Evolutionary conservation across 2,329 filamentous ascomycete genomes (phyloP).

Genomic region (Monosporascus sp.): DNA sequence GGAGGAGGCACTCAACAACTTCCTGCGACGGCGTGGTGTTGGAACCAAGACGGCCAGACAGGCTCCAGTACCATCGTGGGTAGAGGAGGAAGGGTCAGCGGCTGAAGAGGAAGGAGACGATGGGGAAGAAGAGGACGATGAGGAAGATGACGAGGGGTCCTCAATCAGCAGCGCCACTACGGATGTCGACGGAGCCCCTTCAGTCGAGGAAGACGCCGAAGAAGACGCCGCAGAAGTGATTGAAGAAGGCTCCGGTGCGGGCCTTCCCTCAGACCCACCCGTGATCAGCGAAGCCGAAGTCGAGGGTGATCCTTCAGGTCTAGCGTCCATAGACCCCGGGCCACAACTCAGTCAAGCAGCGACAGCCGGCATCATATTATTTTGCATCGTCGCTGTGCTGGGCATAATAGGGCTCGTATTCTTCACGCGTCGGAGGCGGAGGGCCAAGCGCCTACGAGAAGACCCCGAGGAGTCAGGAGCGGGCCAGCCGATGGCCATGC

Average conservation of each 20-base stretch:
- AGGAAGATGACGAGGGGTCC: constrained; percentile 6
- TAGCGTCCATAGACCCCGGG: constrained; percentile 7
- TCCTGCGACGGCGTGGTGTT: constrained; percentile 12
- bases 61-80: background rate
- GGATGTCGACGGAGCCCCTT: background rate
- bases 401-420: constrained; percentile 7
- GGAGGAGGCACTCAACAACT: constrained; percentile 16
- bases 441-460: constrained; percentile 5
- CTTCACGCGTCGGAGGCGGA: constrained; percentile 9
- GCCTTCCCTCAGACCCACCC: background rate
- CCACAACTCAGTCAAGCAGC: constrained; percentile 11
- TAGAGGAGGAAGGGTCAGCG: constrained; percentile 1
- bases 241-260: background rate
- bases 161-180: background rate
- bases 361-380: constrained; percentile 16
- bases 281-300: constrained; percentile 2
- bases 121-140: constrained; percentile 1
- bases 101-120: constrained; percentile 2
- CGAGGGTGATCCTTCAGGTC: constrained; percentile 3
- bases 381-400: constrained; percentile 13
- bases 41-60: constrained; percentile 3
- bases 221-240: background rate
- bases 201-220: background rate
- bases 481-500: constrained; percentile 7
- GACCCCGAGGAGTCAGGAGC: constrained; percentile 12